These are phyloP conservation scores for Starmera caribaea DNA, from an alignment of 805 yeast species.

Conservation along the genomic window DNA sequence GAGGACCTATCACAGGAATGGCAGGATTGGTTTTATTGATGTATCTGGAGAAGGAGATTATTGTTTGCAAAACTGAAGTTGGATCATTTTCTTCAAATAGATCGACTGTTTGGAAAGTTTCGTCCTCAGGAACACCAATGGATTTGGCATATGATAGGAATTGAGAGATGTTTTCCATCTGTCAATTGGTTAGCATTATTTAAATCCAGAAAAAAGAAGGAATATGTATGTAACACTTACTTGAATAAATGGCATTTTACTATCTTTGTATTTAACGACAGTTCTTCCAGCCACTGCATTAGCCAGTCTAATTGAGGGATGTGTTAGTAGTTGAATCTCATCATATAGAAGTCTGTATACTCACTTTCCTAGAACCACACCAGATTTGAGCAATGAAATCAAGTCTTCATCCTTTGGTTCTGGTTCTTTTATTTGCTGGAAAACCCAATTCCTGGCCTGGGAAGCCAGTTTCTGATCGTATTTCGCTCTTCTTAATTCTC, in stretches of 20 bases:
- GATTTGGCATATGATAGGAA: slow-evolving; percentile 53
- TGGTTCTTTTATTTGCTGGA: slow-evolving; percentile 23
- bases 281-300: slow-evolving; percentile 28
- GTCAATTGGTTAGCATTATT: slow-evolving; percentile 9
- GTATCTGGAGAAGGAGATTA: slow-evolving; percentile 64
- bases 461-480: slow-evolving; percentile 30
- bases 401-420: slow-evolving; percentile 31
- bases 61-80: slow-evolving; percentile 64
- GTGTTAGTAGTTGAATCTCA: background rate
- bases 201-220: background rate
- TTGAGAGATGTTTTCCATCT: slow-evolving; percentile 78
- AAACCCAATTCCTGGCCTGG: slow-evolving; percentile 49
- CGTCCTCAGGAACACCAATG: slow-evolving; percentile 72
- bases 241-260: slow-evolving; percentile 63
- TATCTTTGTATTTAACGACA: slow-evolving; percentile 40
- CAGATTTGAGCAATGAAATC: slow-evolving; percentile 50
- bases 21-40: slow-evolving; percentile 46
- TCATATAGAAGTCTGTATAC: slow-evolving; percentile 4
- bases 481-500: slow-evolving; percentile 38
- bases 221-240: slow-evolving; percentile 8
- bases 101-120: slow-evolving; percentile 70
- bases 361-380: slow-evolving; percentile 40
- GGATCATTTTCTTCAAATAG: slow-evolving; percentile 68
- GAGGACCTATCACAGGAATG: slow-evolving; percentile 50
- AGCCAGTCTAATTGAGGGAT: slow-evolving; percentile 19